Evolutionary conservation across 2,329 filamentous ascomycete species (phyloP).

Genomic region (Rhinocladiella similis): DNA sequence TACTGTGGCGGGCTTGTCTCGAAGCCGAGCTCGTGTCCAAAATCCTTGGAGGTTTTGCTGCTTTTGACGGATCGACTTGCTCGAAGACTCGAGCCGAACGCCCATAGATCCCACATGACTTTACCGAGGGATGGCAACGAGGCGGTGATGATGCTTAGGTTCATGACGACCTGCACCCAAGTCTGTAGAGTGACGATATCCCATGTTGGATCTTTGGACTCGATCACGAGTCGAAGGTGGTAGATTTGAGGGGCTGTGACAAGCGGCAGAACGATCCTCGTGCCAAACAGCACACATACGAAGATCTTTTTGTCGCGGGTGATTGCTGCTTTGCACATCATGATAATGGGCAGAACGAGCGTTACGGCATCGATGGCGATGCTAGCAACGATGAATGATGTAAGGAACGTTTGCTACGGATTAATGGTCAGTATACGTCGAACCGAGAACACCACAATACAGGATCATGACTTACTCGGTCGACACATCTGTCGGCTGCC

Average conservation of each 20-base stretch:
- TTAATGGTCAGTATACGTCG: background rate
- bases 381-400: constrained; percentile 7
- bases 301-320: constrained; percentile 16
- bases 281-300: constrained; percentile 16
- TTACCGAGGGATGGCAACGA: constrained; percentile 21
- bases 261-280: constrained; percentile 13
- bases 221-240: constrained; percentile 8
- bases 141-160: constrained; percentile 22
- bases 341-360: constrained; percentile 15
- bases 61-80: background rate
- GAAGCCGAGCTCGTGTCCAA: constrained; percentile 16
- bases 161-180: constrained; percentile 24
- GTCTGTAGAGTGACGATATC: constrained; percentile 19
- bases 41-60: constrained; percentile 1
- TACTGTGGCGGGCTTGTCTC: background rate
- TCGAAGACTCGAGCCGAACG: constrained; percentile 8
- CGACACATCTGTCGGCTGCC: constrained; percentile 7
- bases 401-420: constrained; percentile 11
- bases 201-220: constrained; percentile 21
- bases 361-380: constrained; percentile 15
- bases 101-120: constrained; percentile 20
- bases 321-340: constrained; percentile 19
- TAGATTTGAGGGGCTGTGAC: constrained; percentile 12
- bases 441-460: background rate
- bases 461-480: constrained; percentile 11